Conservation (phyloP, 345 rosid species). For the Melastoma malabathricum region DNA sequence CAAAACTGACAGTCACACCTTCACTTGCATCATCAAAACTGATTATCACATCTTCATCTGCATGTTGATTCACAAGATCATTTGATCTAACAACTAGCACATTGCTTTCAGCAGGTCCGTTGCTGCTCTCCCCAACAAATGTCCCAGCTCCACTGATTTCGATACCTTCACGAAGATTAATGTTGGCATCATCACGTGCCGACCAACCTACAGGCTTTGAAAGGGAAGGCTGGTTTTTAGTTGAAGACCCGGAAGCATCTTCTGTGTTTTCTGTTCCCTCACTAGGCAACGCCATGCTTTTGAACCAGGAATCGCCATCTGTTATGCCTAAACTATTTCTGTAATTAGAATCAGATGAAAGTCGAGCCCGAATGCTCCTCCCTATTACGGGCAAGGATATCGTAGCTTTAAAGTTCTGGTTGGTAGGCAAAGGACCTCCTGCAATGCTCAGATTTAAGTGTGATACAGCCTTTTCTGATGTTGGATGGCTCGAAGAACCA, state of each 20-base stretch:
- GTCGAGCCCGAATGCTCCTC: slow-evolving; percentile 54
- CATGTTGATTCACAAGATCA: slow-evolving; percentile 13
- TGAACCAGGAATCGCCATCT: slow-evolving; percentile 17
- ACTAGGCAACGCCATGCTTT: slow-evolving; percentile 10
- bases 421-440: slow-evolving; percentile 84
- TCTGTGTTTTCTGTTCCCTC: slow-evolving; percentile 8
- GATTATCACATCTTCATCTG: slow-evolving; percentile 8
- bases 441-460: slow-evolving; percentile 65
- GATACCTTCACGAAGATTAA: background rate
- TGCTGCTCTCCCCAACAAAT: slow-evolving; percentile 8
- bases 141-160: slow-evolving; percentile 10
- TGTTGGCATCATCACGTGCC: slow-evolving; percentile 12
- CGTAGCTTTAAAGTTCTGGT: slow-evolving; percentile 78
- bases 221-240: slow-evolving; percentile 12
- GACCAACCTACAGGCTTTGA: slow-evolving; percentile 10
- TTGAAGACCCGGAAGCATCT: slow-evolving; percentile 8
- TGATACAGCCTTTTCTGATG: slow-evolving; percentile 19
- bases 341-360: slow-evolving; percentile 44
- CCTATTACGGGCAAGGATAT: slow-evolving; percentile 74
- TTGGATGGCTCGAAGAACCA: slow-evolving; percentile 11
- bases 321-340: slow-evolving; percentile 25
- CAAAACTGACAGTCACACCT: no score
- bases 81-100: slow-evolving; percentile 13
- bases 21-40: no score
- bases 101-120: slow-evolving; percentile 3